These are phyloP conservation scores for Colletotrichum kahawae DNA, from an alignment of 2,329 filamentous ascomycete genomes.

Conservation along the genomic window DNA sequence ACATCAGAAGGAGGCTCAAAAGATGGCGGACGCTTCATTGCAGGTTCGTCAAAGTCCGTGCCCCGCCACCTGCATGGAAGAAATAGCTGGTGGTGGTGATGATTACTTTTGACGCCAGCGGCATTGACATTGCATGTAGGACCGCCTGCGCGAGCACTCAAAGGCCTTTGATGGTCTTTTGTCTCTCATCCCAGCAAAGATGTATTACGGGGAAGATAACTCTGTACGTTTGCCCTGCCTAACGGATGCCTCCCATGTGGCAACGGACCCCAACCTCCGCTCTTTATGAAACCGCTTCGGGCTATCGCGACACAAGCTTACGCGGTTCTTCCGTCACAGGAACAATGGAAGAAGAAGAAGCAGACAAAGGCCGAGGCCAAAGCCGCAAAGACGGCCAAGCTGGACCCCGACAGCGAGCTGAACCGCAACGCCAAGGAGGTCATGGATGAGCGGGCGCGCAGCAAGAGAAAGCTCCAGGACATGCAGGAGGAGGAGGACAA, in stretches of 20 bases:
- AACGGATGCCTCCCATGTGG: not conserved
- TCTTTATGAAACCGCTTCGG: not conserved
- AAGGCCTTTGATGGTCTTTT: constrained; percentile 86
- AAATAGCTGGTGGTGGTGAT: constrained; percentile 3
- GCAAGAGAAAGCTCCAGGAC: constrained; percentile 81
- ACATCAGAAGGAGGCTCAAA: not conserved
- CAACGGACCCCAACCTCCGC: not conserved
- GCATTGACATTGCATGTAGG: constrained; percentile 19
- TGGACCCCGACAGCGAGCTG: constrained; percentile 83
- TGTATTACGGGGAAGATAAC: constrained; percentile 87
- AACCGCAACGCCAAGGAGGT: constrained; percentile 90
- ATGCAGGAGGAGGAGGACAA: constrained; percentile 54
- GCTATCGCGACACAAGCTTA: not conserved
- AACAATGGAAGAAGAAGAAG: constrained; percentile 95
- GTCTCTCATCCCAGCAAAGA: constrained; percentile 86
- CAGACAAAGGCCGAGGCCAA: constrained; percentile 90
- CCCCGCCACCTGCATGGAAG: constrained; percentile 16
- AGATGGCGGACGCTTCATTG: constrained; percentile 50
- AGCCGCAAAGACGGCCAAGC: constrained; percentile 83
- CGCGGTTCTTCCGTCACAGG: constrained; percentile 52
- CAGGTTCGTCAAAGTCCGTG: constrained; percentile 45
- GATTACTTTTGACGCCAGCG: not conserved
- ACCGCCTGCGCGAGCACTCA: constrained; percentile 46
- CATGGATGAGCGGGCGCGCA: constrained; percentile 77
- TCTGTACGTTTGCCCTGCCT: constrained; percentile 64